Percentiles rank a stretch among this genome's conserved stretches.
phyloP scores from a whole-genome alignment of 352 stramenopile genomes.

The Phytophthora palmivora region DNA sequence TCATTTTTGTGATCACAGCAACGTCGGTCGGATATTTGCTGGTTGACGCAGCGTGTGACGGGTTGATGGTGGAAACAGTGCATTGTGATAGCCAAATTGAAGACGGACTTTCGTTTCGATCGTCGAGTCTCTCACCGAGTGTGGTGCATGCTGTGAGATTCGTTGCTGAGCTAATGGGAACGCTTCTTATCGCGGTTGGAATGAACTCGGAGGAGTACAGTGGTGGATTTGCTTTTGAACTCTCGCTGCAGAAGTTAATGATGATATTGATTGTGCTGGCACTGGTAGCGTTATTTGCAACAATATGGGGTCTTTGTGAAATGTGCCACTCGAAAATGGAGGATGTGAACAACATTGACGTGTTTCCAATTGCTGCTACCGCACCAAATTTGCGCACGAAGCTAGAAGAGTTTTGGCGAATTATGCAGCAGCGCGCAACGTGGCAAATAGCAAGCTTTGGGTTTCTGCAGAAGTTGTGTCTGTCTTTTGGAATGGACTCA shows the following conservation, averaged over 20 bases:
- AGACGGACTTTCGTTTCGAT: neutral
- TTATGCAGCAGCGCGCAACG: constrained; percentile 68
- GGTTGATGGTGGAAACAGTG: constrained; percentile 80
- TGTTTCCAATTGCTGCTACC: neutral
- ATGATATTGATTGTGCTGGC: constrained; percentile 42
- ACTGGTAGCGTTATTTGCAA: constrained; percentile 39
- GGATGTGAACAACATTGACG: neutral
- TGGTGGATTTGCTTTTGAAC: constrained; percentile 54
- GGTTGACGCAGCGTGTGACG: constrained; percentile 78
- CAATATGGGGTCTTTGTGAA: constrained; percentile 54
- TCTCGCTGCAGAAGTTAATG: constrained; percentile 53
- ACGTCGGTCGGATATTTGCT: constrained; percentile 60
- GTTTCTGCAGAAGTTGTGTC: constrained; percentile 64
- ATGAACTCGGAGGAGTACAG: constrained; percentile 70
- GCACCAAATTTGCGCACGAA: constrained; percentile 32
- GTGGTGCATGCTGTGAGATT: constrained; percentile 74
- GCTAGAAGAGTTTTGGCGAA: constrained; percentile 54
- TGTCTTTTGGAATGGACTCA: constrained; percentile 67
- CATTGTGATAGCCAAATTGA: constrained; percentile 57
- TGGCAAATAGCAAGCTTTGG: constrained; percentile 79
- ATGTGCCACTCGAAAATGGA: neutral
- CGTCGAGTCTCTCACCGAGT: constrained; percentile 44
- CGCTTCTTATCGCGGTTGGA: constrained; percentile 56
- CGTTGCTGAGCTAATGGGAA: constrained; percentile 57
- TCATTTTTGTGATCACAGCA: constrained; percentile 57